phyloP scores from a whole-genome alignment of 2,329 filamentous ascomycete genomes.

The Beauveria scarabaeidicola region DNA sequence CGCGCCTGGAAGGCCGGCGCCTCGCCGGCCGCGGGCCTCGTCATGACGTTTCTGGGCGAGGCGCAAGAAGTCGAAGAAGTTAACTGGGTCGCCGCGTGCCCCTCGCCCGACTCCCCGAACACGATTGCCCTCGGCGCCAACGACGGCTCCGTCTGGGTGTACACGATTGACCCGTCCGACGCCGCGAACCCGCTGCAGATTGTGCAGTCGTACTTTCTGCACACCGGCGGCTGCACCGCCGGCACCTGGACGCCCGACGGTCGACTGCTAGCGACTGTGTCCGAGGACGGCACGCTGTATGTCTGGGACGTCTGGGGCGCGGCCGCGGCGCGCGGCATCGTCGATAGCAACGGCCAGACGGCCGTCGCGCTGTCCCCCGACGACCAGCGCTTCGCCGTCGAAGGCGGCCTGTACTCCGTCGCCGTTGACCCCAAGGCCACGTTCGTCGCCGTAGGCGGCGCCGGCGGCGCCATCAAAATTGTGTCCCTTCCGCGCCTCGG shows the following conservation, averaged over 20 bases:
- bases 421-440: constrained; percentile 72
- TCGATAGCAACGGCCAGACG: constrained; percentile 48
- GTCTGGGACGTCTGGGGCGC: constrained; percentile 88
- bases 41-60: constrained; percentile 60
- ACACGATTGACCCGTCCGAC: constrained; percentile 67
- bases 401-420: constrained; percentile 84
- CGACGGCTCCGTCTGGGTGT: constrained; percentile 93
- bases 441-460: constrained; percentile 79
- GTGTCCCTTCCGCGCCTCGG: constrained; percentile 67
- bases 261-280: constrained; percentile 75
- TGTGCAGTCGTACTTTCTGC: constrained; percentile 85
- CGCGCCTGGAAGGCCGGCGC: constrained; percentile 55
- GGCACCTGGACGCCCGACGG: constrained; percentile 89
- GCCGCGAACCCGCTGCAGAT: constrained; percentile 59
- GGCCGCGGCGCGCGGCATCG: constrained; percentile 50
- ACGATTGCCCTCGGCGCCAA: constrained; percentile 78
- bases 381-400: constrained; percentile 86
- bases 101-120: constrained; percentile 63
- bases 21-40: constrained; percentile 33
- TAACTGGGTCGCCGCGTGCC: constrained; percentile 79
- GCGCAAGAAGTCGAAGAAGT: constrained; percentile 89
- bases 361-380: constrained; percentile 68
- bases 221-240: constrained; percentile 78
- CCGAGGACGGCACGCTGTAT: constrained; percentile 80
- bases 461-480: constrained; percentile 76